Evolutionary conservation across 78 protist genomes (phyloP), one percentile per base, ranked within the genome.

Genomic region (Salpingoeca rosetta): DNA sequence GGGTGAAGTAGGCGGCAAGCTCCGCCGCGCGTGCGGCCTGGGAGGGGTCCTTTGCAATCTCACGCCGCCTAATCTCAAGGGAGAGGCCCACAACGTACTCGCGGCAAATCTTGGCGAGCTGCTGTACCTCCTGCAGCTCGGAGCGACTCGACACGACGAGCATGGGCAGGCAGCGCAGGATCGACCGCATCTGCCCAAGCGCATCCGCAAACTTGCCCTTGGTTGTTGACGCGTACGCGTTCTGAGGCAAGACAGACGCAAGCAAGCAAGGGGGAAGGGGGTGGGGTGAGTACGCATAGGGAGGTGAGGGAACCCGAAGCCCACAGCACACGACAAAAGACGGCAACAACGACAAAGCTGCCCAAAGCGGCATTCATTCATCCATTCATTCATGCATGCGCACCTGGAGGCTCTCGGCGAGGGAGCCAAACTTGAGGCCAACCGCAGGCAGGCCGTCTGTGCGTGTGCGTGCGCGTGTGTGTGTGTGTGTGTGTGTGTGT

Each of bases 1-100:
- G 97, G 10, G 98, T 94, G 73, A 97, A 95, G 84, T 95, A 96
- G 31, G 98, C 97, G 22, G 98, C 95, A 77, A 97, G 92, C 91
- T 95, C 99, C 44, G 80, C 65, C 84, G 75, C 95, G 51, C 75
- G 1, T 1, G 26, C 0, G 31, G 81, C 89, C 31, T 79, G 42
- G 17, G 41, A n/a, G 43, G 80, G 27, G 10, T n/a, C 76, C 80
- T 90, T 81, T 3, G 87, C 57, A 10, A 91, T 27, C 37, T 90
- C 90, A 36, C 86, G 38, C 2, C 97, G 85, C 38, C 75, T 36
- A 31, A 88, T 2, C 86, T 96, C 98, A 37, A 97, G 28, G 11
- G 79, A 22, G 44, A 97, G 45, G 41, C 97, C 99, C 22, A 86
- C 40, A 57, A 96, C 79, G 87, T 97, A 96, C 90, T 96, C 98